Conservation (phyloP, 345 rosid genomes). For the Punica granatum region DNA sequence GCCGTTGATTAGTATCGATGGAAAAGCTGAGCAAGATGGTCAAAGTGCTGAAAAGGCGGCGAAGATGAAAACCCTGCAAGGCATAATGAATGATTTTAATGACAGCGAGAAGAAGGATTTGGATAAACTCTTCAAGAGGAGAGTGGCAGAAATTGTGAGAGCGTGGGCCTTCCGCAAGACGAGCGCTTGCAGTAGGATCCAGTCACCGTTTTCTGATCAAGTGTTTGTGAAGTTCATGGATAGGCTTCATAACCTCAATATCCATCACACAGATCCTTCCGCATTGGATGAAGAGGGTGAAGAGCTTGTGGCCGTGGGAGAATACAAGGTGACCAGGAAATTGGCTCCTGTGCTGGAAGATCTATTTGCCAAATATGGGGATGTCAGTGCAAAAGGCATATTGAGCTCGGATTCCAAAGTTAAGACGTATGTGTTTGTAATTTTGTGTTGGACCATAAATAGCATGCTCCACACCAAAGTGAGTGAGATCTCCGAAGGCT, state of each 20-base stretch:
- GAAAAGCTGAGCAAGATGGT: background rate
- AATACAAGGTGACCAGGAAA: conserved; percentile 6
- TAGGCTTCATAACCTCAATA: background rate
- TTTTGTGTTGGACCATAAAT: background rate
- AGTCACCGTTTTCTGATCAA: background rate
- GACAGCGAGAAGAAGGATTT: background rate
- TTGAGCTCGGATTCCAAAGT: background rate
- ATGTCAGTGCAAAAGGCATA: background rate
- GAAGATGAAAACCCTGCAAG: background rate
- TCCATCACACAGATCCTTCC: background rate
- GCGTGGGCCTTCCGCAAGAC: background rate
- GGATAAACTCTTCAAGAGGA: background rate
- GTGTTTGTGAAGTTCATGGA: background rate
- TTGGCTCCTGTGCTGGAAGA: background rate
- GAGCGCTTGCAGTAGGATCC: accelerated
- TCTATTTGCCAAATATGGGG: background rate
- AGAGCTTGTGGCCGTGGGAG: background rate
- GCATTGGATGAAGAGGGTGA: background rate
- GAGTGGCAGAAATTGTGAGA: conserved; percentile 3
- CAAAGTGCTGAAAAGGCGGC: background rate
- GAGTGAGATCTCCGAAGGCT: background rate
- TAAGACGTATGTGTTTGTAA: background rate
- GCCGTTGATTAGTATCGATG: background rate
- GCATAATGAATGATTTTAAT: background rate
- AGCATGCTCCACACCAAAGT: background rate